Evolutionary conservation across 345 rosid genomes (phyloP).

Genomic region (Trapa bicornis): DNA sequence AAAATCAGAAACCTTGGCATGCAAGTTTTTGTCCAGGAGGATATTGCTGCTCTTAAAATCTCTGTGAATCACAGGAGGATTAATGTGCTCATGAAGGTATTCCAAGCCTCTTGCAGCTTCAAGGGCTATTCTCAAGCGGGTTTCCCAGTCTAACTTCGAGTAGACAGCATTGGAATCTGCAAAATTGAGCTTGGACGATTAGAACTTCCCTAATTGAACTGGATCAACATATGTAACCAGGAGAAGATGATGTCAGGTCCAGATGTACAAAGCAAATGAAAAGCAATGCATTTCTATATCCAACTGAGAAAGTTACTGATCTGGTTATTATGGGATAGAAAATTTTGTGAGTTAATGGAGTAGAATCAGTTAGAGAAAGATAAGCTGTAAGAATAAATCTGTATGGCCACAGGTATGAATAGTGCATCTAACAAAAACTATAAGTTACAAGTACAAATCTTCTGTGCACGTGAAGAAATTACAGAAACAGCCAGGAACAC

Average conservation of each 20-base stretch:
- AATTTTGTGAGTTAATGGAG: background rate
- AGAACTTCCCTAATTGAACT: background rate
- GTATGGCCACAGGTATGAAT: too few species aligned
- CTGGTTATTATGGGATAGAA: background rate
- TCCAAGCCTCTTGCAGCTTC: constrained; percentile 81
- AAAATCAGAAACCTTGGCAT: constrained; percentile 70
- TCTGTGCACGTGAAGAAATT: background rate
- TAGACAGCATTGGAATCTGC: constrained; percentile 45
- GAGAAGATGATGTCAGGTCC: background rate
- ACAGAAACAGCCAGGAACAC: background rate
- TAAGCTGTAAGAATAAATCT: too few species aligned
- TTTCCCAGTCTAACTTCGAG: constrained; percentile 53
- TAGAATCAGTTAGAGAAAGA: too few species aligned
- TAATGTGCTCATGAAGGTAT: constrained; percentile 67
- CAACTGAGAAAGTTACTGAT: background rate
- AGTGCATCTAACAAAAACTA: too few species aligned
- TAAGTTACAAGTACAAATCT: too few species aligned
- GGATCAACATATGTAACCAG: background rate
- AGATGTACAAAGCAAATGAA: background rate
- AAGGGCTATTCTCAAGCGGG: constrained; percentile 60
- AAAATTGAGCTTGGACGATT: constrained; percentile 3
- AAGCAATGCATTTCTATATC: background rate
- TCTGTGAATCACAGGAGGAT: constrained; percentile 63
- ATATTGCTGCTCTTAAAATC: constrained; percentile 75
- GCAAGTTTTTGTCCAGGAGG: constrained; percentile 48